Base-by-base conservation (phyloP, 495 filamentous ascomycete genomes). In the Chaetomium tenue region DNA sequence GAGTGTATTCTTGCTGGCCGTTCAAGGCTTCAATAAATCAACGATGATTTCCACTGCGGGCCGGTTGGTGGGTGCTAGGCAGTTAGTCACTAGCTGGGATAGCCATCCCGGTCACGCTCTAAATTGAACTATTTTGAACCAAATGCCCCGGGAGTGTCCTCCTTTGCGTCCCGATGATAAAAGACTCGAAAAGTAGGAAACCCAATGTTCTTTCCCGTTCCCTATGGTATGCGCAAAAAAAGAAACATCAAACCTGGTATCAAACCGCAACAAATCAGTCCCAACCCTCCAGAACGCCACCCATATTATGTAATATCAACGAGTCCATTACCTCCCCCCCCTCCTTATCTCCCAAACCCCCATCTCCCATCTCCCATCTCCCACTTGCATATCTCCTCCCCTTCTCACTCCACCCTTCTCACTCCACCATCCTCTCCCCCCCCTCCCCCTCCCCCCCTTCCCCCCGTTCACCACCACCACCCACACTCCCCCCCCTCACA, bases 371-470 rank as follows among this genome's bases (percentile, higher is more conserved):
- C 40, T 16, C 25, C 5, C 50, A 28, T 33, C 26, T n/a, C 11
- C 15, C 22, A n/a, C 37, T n/a, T 16, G 6, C 13, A 0, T n/a
- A 26, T 25, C 11, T 18, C 16, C n/a, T 1, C 1, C 18, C 16
- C 3, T 30, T 44, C 28, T 2, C 28, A 20, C 28, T 12, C 28
- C n/a, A n/a, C n/a, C n/a, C n/a, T n/a, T n/a, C 13, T 58, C 48
- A 69, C 58, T 71, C 69, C 18, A 72, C 65, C 70, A 70, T 70
- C 33, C 63, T 7, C 42, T 71, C 66, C 23, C 59, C 68, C 30
- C 33, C 26, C 6, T 23, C 47, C 47, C 30, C 68, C 37, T 68
- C 62, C 25, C 52, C 26, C 25, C 52, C 26, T 25, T 30, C 58
- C 16, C 37, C 64, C 51, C 57, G 53, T 22, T 68, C 56, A 51